Percentiles rank a stretch among this genome's conserved stretches.
phyloP scores from a whole-genome alignment of 164 flowering plant genomes.

The Buxus sempervirens region DNA sequence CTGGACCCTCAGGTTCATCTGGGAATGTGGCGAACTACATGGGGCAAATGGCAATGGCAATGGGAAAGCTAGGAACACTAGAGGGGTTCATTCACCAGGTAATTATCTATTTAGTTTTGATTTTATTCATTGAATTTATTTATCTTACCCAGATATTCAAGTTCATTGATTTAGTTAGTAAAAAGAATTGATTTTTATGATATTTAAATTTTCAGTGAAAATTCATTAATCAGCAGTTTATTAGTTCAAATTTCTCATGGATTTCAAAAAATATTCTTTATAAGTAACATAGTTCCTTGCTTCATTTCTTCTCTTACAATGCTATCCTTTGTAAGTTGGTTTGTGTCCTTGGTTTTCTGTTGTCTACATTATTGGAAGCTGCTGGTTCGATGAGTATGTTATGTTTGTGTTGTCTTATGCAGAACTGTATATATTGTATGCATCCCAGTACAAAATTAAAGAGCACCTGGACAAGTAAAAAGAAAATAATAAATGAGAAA shows the following conservation, averaged over 20 bases:
- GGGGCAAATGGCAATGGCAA: conserved; percentile 19
- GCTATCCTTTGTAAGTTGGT: background rate
- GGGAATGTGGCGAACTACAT: conserved; percentile 25
- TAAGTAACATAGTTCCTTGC: background rate
- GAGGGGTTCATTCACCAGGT: conserved; percentile 23
- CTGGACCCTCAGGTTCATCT: conserved; percentile 14
- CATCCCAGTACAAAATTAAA: too few species aligned
- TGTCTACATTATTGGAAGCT: too few species aligned
- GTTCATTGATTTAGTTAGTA: too few species aligned
- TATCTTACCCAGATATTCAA: background rate
- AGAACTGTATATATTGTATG: background rate
- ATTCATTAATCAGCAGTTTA: background rate
- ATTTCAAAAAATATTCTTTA: background rate
- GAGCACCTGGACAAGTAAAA: too few species aligned
- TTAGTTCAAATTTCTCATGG: background rate
- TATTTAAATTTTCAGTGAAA: too few species aligned
- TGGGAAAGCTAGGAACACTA: conserved; percentile 23
- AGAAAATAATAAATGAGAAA: too few species aligned
- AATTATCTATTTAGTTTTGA: background rate
- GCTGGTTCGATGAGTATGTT: too few species aligned
- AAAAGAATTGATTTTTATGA: too few species aligned
- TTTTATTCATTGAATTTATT: background rate
- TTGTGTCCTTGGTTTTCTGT: too few species aligned
- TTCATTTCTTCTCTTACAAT: background rate
- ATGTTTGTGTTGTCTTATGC: background rate